phyloP scores from a whole-genome alignment of 345 rosid genomes.

The Excoecaria cochinchinensis region DNA sequence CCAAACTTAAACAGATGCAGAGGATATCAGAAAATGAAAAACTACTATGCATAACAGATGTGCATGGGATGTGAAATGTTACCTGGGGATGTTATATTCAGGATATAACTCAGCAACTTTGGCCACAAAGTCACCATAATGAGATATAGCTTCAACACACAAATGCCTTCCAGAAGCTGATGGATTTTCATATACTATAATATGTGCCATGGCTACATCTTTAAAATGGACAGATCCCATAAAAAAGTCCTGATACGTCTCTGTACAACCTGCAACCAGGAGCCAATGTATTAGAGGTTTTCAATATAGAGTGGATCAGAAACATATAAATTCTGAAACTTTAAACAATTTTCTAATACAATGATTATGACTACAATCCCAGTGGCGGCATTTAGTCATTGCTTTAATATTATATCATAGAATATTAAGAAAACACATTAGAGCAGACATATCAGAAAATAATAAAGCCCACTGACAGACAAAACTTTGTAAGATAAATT shows the following conservation, averaged over 20 bases:
- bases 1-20: neutral
- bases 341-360: neutral
- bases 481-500: neutral
- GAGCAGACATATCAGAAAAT: too few relatives aligned
- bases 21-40: neutral
- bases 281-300: neutral
- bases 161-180: conserved; percentile 79
- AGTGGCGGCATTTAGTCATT: neutral
- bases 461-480: neutral
- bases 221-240: conserved; percentile 93
- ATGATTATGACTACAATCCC: neutral
- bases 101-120: conserved; percentile 95
- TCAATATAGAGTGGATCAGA: neutral
- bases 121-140: conserved; percentile 84
- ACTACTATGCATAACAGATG: neutral
- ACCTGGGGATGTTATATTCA: conserved; percentile 74
- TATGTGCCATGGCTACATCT: conserved; percentile 86
- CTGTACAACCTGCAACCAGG: conserved; percentile 67
- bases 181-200: conserved; percentile 78
- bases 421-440: neutral
- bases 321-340: neutral
- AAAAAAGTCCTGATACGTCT: conserved; percentile 65
- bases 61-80: conserved; percentile 6
- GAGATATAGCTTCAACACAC: conserved; percentile 85
- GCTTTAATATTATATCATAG: neutral